Evolutionary conservation across 1,284 basidiomycete genomes (phyloP), one percentile per base, ranked within the genome.

Genomic region (Athelia psychrophila): DNA sequence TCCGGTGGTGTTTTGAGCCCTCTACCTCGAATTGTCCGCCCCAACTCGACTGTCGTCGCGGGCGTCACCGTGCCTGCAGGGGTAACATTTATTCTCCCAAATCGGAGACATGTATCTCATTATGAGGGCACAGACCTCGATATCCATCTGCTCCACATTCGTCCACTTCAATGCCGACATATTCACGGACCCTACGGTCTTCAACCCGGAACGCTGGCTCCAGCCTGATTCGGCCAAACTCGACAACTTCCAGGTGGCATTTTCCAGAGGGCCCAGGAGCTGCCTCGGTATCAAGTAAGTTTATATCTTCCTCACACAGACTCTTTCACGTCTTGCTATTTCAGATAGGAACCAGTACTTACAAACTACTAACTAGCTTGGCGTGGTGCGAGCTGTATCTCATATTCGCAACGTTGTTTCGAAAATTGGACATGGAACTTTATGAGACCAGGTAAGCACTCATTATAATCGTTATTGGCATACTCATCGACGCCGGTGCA

Each of bases 311-410:
- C n/a, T n/a, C n/a, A n/a, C n/a, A n/a, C n/a, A n/a, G n/a, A n/a
- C n/a, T n/a, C n/a, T 54, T 13, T 5, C 44, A 2, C 18, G 35
- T 13, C 24, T 24, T 3, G 23, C 36, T 44, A 15, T 47, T 22
- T 10, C 27, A n/a, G 18, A 15, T 30, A 27, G 23, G 27, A 10
- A 40, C 4, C 33, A 13, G 36, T 6, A 6, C 23, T 32, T 1
- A 35, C 25, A 5, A 33, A 3, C 23, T 18, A 25, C 16, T 19
- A 33, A 47, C 33, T 50, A 72, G 70, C 51, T 61, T 74, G 22
- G 71, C 65, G 8, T 73, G 67, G 62, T 70, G 69, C 51, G 72
- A 74, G 53, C 54, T 72, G 23, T 71, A 68, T 53, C 53, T 73
- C 15, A 60, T 67, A n/a, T 59, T 72, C 46, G 69, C 60, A 15